Percentiles rank a stretch among this genome's conserved stretches.
phyloP scores from a whole-genome alignment of 768 basidiomycete species.

The Cubamyces sp. region DNA sequence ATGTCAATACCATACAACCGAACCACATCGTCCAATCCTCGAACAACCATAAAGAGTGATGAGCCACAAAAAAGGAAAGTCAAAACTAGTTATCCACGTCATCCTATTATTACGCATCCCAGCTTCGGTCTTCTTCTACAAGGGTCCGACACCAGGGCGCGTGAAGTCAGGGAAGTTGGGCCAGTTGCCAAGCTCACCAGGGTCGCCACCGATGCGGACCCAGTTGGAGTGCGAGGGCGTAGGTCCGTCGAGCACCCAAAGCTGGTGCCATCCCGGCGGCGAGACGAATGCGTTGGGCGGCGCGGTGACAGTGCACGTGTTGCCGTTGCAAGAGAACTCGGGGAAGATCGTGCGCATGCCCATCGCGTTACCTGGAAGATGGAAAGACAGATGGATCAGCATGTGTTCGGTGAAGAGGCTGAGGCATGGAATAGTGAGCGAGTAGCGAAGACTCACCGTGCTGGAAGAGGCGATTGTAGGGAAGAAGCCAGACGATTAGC shows the following conservation, averaged over 20 bases:
- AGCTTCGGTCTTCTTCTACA: neutral
- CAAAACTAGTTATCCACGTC: neutral
- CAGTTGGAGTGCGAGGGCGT: constrained; percentile 76
- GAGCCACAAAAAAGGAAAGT: no score
- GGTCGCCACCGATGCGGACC: constrained; percentile 83
- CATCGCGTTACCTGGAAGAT: constrained; percentile 56
- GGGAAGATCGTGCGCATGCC: constrained; percentile 76
- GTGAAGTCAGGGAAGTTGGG: constrained; percentile 71
- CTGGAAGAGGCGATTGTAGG: neutral
- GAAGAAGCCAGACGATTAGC: neutral
- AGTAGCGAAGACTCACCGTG: constrained; percentile 16
- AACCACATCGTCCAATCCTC: neutral
- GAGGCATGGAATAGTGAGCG: neutral
- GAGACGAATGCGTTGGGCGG: constrained; percentile 70
- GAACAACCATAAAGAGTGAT: neutral
- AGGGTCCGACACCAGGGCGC: constrained; percentile 54
- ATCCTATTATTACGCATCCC: no score
- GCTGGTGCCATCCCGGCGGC: constrained; percentile 78
- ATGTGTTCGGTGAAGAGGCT: neutral
- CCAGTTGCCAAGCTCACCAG: constrained; percentile 71
- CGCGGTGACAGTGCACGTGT: constrained; percentile 75
- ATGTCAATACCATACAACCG: neutral
- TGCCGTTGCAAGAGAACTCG: constrained; percentile 67
- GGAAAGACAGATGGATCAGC: neutral
- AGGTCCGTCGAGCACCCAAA: constrained; percentile 78